Evolutionary conservation across 2,329 filamentous ascomycete species (phyloP).

Genomic region (Podosphaera xanthii): DNA sequence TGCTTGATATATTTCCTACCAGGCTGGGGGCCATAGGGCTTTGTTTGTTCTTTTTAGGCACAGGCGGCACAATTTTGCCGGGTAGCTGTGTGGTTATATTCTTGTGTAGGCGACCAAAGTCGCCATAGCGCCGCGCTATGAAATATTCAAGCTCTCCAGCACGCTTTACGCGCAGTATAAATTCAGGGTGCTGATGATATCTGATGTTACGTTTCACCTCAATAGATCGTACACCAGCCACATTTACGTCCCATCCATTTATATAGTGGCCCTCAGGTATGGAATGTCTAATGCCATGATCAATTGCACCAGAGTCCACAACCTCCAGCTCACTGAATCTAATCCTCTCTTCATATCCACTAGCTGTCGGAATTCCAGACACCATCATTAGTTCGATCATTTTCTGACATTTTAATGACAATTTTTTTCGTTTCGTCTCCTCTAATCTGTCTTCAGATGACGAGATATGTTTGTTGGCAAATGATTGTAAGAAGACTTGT

Average conservation of each 20-base stretch:
- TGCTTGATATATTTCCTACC: slow-evolving; percentile 27
- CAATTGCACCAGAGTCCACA: slow-evolving; percentile 78
- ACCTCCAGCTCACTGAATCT: slow-evolving; percentile 93
- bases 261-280: slow-evolving; percentile 78
- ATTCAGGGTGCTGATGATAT: slow-evolving; percentile 85
- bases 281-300: slow-evolving; percentile 68
- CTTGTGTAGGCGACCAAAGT: slow-evolving; percentile 64
- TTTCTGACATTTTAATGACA: slow-evolving; percentile 84
- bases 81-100: slow-evolving; percentile 64
- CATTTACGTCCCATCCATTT: slow-evolving; percentile 93
- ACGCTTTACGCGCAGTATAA: slow-evolving; percentile 65
- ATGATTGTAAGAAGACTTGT: slow-evolving; percentile 89
- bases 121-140: slow-evolving; percentile 67
- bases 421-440: slow-evolving; percentile 81
- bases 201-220: slow-evolving; percentile 68
- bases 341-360: slow-evolving; percentile 92
- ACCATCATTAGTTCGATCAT: slow-evolving; percentile 99
- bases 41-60: slow-evolving; percentile 82
- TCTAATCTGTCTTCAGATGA: slow-evolving; percentile 90
- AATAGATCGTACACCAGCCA: slow-evolving; percentile 65
- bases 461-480: slow-evolving; percentile 90
- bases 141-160: slow-evolving; percentile 54
- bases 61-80: slow-evolving; percentile 64
- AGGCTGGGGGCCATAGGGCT: slow-evolving; percentile 41
- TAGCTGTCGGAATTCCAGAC: slow-evolving; percentile 82